Percentiles rank a stretch among this genome's conserved stretches.
These are phyloP conservation scores for Suillus cothurnatus DNA, from an alignment of 768 basidiomycete genomes.

Conservation along the genomic window DNA sequence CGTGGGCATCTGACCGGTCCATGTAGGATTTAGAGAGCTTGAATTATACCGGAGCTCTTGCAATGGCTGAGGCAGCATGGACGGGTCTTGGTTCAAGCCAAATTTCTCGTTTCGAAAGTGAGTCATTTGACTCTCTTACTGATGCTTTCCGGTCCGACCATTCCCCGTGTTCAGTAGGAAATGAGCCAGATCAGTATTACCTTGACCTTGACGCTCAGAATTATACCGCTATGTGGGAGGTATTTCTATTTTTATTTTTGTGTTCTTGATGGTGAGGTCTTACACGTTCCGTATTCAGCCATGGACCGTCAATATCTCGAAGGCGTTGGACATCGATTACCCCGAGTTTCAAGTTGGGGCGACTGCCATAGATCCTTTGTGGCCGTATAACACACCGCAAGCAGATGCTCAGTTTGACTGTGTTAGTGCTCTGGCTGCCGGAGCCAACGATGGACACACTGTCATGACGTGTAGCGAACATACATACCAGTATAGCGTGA, in stretches of 20 bases:
- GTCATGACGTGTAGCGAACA: constrained; percentile 54
- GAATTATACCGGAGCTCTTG: constrained; percentile 43
- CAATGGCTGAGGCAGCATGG: constrained; percentile 45
- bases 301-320: constrained; percentile 52
- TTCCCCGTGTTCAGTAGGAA: constrained; percentile 40
- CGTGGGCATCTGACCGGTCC: background rate
- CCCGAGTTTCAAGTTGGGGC: constrained; percentile 53
- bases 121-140: background rate
- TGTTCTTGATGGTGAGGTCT: too few relatives aligned
- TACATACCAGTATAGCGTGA: constrained; percentile 54
- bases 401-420: constrained; percentile 43
- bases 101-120: constrained; percentile 50
- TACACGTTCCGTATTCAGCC: constrained; percentile 29
- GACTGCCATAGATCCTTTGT: constrained; percentile 52
- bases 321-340: constrained; percentile 35
- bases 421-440: constrained; percentile 50
- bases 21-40: constrained; percentile 47
- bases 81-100: constrained; percentile 38
- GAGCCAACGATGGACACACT: constrained; percentile 43
- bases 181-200: constrained; percentile 55
- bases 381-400: constrained; percentile 48
- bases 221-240: constrained; percentile 49
- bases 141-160: background rate
- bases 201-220: constrained; percentile 43
- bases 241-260: constrained; percentile 22